Base-by-base conservation (phyloP, 1,284 basidiomycete species). In the Ganoderma lucidum region DNA sequence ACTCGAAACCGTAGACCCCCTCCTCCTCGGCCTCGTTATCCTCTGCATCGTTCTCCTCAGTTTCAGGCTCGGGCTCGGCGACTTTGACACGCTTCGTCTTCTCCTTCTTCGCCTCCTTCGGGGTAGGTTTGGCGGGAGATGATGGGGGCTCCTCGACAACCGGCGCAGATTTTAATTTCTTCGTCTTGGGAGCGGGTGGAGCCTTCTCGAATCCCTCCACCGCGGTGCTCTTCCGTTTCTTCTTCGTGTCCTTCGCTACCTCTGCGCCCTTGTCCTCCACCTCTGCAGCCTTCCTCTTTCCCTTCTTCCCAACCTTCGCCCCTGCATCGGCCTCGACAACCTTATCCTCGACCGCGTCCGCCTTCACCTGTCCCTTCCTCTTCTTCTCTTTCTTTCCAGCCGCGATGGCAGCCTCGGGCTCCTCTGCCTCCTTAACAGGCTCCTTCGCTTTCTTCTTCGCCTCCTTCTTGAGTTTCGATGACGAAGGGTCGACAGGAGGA, bases 1-100 rank as follows among this genome's bases (percentile, higher is more conserved):
- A 90, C 3, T 92, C 92, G 78, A 95, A 94, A 4, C 92, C 93
- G 74, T 92, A 88, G 17, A 93, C 73, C 73, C 87, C 84, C 73
- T 87, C 84, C 44, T 86, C 83, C 6, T 73, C 77, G 15, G 76
- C 78, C 17, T 65, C 70, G 2, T 72, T 71, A 37, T 70, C 74
- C 10, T 69, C 71, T 5, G 65, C 64, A 37, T 74, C 74, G 37
- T 65, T 64, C 39, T 35, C 42, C 17, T 53, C 67, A 4, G 66
- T 15, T 48, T 69, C 63, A 23, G 61, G 65, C 41, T 67, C 69
- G 12, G 69, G 67, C 5, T 67, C 41, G 5, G 71, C 35, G 44
- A 68, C 61, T 15, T 59, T 44, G 3, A 56, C 51, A 6, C 62
- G 45, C 48, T 67, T 65, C 35, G 53, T 37, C 37, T 69, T 69